phyloP scores from a whole-genome alignment of 768 basidiomycete species.

The Daedaleopsis nitida region DNA sequence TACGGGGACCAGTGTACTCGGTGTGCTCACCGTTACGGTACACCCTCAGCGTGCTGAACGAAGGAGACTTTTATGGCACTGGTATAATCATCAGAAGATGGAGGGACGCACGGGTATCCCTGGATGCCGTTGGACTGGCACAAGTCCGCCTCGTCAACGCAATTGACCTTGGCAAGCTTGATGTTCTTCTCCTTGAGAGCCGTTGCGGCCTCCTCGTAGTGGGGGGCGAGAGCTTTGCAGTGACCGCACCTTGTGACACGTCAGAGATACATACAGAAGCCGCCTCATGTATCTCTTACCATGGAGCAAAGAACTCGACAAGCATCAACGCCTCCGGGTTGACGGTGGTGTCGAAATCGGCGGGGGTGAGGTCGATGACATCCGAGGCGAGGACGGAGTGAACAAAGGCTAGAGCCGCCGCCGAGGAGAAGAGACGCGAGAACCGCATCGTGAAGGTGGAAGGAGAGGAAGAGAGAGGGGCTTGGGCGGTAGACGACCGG shows the following conservation, averaged over 20 bases:
- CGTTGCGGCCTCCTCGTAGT: conserved; percentile 94
- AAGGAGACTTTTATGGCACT: neutral
- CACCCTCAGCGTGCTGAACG: conserved; percentile 80
- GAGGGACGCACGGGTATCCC: conserved; percentile 84
- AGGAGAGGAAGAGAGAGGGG: conserved; percentile 5
- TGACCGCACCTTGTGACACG: conserved; percentile 75
- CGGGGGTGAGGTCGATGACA: conserved; percentile 74
- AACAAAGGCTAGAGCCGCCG: conserved; percentile 55
- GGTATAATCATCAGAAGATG: neutral
- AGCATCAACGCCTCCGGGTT: conserved; percentile 72
- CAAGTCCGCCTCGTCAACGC: conserved; percentile 90
- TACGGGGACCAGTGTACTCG: conserved; percentile 88
- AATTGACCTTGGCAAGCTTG: conserved; percentile 95
- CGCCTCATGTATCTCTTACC: conserved; percentile 42
- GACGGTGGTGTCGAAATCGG: conserved; percentile 69
- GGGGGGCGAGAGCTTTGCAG: conserved; percentile 93
- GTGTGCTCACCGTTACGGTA: conserved; percentile 81
- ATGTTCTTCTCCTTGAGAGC: conserved; percentile 87
- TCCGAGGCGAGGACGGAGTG: conserved; percentile 67
- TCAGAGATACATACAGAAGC: neutral
- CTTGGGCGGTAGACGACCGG: conserved; percentile 15
- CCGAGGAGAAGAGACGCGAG: conserved; percentile 47
- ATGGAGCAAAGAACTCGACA: conserved; percentile 95
- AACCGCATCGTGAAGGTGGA: conserved; percentile 60
- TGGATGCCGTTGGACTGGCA: conserved; percentile 87